phyloP scores from a whole-genome alignment of 495 filamentous ascomycete species.

The Xylaria flabelliformis region DNA sequence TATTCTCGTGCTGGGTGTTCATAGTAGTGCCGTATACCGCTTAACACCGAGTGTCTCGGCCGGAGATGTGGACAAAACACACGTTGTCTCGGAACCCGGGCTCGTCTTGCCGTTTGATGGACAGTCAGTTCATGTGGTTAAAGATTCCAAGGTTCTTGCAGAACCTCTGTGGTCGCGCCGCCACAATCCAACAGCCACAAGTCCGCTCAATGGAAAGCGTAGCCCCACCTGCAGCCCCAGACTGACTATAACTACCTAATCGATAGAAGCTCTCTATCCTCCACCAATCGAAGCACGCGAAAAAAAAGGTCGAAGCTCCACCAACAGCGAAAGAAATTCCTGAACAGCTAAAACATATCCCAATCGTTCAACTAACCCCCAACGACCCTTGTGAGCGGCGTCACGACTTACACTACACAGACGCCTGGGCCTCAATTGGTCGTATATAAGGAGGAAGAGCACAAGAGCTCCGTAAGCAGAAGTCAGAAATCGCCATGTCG shows the following conservation, averaged over 20 bases:
- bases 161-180: too few relatives aligned
- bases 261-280: slow-evolving; percentile 13
- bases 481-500: slow-evolving; percentile 33
- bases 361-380: neutral
- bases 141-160: too few relatives aligned
- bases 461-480: neutral
- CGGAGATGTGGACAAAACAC: too few relatives aligned
- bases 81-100: too few relatives aligned
- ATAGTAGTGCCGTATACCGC: too few relatives aligned
- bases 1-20: neutral
- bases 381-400: slow-evolving; percentile 8
- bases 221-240: neutral
- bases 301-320: slow-evolving; percentile 18
- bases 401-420: slow-evolving; percentile 2
- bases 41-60: too few relatives aligned
- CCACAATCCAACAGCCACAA: neutral
- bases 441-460: slow-evolving; percentile 8
- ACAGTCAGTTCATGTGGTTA: too few relatives aligned
- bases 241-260: neutral
- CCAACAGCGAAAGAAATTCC: slow-evolving; percentile 19
- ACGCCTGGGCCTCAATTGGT: slow-evolving; percentile 3
- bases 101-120: too few relatives aligned
- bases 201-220: neutral
- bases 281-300: neutral
- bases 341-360: slow-evolving; percentile 7